These are phyloP conservation scores for Macadamia integrifolia DNA, from an alignment of 164 flowering plant species.

Conservation along the genomic window DNA sequence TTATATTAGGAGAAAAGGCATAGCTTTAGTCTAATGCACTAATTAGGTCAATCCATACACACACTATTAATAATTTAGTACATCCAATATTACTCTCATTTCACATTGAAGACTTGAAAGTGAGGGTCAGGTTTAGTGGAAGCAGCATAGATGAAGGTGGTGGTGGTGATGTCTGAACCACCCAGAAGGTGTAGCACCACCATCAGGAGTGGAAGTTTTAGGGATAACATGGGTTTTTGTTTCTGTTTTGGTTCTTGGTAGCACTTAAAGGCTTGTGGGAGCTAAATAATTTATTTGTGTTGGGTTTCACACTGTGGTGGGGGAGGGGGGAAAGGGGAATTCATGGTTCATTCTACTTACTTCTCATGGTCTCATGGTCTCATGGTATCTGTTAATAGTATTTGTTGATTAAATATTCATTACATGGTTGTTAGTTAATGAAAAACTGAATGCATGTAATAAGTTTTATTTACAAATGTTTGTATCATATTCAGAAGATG, in stretches of 20 bases:
- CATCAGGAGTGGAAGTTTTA: conserved; percentile 2
- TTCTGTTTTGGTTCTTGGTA: conserved; percentile 2
- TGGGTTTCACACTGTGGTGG: conserved; percentile 4
- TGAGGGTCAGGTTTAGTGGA: conserved; percentile 1
- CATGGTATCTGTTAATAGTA: too few species aligned
- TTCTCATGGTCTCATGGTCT: too few species aligned
- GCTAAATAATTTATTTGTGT: conserved; percentile 21
- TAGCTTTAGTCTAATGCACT: too few species aligned
- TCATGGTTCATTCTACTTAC: too few species aligned
- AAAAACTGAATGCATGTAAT: too few species aligned
- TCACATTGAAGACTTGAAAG: conserved; percentile 36
- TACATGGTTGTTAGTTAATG: too few species aligned
- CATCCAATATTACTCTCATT: background rate
- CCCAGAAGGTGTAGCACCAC: conserved; percentile 7
- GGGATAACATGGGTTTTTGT: conserved; percentile 11
- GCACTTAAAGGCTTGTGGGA: conserved; percentile 5
- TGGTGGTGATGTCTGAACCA: background rate
- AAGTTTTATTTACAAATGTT: too few species aligned
- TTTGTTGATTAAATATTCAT: too few species aligned
- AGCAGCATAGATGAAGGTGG: background rate
- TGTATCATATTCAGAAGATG: too few species aligned
- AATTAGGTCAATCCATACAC: too few species aligned
- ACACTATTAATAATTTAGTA: background rate
- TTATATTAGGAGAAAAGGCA: too few species aligned
- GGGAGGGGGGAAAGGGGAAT: conserved; percentile 1